Evolutionary conservation across 768 basidiomycete genomes (phyloP).

Genomic region (Serendipita indica): DNA sequence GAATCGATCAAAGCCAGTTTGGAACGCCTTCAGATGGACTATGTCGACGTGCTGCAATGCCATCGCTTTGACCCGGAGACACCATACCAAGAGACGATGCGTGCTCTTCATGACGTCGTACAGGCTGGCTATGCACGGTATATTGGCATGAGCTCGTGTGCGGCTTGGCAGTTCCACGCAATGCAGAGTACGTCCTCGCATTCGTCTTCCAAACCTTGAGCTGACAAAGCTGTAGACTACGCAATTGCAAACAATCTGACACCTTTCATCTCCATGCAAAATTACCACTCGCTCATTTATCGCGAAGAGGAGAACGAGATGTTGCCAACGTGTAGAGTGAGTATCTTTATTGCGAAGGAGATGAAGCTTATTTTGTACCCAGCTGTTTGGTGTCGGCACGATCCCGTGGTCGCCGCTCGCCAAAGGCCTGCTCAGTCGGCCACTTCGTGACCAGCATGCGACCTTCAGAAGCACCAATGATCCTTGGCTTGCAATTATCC

Average conservation of each 20-base stretch:
- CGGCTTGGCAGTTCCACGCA: conserved; percentile 40
- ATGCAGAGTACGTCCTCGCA: conserved; percentile 34
- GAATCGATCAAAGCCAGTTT: conserved; percentile 36
- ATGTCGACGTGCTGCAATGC: conserved; percentile 63
- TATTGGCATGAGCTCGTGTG: conserved; percentile 43
- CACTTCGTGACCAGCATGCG: conserved; percentile 15
- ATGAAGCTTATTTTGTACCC: background rate
- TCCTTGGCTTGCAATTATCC: background rate
- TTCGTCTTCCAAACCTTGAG: background rate
- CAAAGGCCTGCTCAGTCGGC: conserved; percentile 25
- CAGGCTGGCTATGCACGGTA: conserved; percentile 47
- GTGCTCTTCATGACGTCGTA: conserved; percentile 55
- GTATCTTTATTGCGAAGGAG: background rate
- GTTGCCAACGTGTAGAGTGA: conserved; percentile 28
- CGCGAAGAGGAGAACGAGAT: conserved; percentile 18
- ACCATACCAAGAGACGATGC: conserved; percentile 33
- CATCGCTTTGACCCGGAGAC: conserved; percentile 23
- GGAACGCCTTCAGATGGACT: conserved; percentile 55
- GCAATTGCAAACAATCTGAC: conserved; percentile 34
- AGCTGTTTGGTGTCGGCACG: conserved; percentile 31
- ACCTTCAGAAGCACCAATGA: background rate
- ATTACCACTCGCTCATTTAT: conserved; percentile 16
- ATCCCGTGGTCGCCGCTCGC: conserved; percentile 35
- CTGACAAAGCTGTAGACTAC: conserved; percentile 29
- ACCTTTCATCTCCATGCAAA: conserved; percentile 14